phyloP scores from a whole-genome alignment of 2,329 filamentous ascomycete genomes.

The Capronia coronata region DNA sequence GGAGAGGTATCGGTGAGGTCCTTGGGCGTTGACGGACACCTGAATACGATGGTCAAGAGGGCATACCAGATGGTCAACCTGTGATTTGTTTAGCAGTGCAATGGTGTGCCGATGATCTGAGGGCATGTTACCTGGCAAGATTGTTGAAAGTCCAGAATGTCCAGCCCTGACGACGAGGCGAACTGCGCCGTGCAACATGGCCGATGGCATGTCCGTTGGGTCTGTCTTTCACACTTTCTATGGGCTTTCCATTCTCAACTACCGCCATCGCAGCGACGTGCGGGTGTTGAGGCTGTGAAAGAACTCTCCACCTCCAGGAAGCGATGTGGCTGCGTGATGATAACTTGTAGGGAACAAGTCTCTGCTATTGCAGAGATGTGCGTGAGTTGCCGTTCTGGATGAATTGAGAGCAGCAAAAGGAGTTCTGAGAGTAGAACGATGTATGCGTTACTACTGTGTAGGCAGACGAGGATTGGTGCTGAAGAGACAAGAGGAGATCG shows the following conservation, averaged over 20 bases:
- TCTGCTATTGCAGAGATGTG: background rate
- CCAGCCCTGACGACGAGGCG: constrained; percentile 22
- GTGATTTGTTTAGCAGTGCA: constrained; percentile 9
- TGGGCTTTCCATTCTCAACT: constrained; percentile 35
- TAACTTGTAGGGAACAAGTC: background rate
- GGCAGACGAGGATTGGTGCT: background rate
- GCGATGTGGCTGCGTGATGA: background rate
- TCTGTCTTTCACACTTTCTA: constrained; percentile 30
- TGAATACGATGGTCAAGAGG: constrained; percentile 71
- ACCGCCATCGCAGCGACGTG: constrained; percentile 32
- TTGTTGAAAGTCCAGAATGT: constrained; percentile 37
- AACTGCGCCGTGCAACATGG: constrained; percentile 2
- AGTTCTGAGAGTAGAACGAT: too few relatives aligned
- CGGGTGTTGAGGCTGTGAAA: background rate
- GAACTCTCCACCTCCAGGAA: constrained; percentile 1
- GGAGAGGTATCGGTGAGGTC: constrained; percentile 65
- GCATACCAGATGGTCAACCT: constrained; percentile 82
- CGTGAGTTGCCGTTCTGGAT: background rate
- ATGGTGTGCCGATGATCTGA: too few relatives aligned
- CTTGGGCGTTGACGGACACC: constrained; percentile 66
- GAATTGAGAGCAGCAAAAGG: background rate
- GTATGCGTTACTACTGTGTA: too few relatives aligned
- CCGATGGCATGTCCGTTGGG: constrained; percentile 26
- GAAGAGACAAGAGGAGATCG: constrained; percentile 6
- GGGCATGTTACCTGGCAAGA: constrained; percentile 55